phyloP scores from a whole-genome alignment of 2,329 filamentous ascomycete species.

The Calonectria ilicicola region DNA sequence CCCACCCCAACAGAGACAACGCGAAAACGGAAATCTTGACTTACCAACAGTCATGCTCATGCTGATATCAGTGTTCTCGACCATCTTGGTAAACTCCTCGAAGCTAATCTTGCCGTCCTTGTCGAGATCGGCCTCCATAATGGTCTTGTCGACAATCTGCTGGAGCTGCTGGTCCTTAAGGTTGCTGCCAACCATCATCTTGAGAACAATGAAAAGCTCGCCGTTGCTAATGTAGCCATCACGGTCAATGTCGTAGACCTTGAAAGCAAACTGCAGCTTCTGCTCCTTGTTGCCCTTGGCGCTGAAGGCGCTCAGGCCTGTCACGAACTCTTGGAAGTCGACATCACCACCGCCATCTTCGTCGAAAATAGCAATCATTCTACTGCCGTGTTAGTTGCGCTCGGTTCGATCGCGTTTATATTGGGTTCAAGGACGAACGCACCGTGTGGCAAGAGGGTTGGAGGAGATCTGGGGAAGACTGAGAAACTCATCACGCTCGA shows the following conservation, averaged over 20 bases:
- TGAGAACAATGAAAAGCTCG: constrained; percentile 98
- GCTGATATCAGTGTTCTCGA: constrained; percentile 89
- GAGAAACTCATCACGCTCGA: constrained; percentile 98
- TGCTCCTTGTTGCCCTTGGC: constrained; percentile 99
- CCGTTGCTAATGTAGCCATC: constrained; percentile 99
- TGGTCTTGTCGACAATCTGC: constrained; percentile 99
- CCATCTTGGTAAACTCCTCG: constrained; percentile 99
- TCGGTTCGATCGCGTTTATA: constrained; percentile 18
- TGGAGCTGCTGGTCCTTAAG: constrained; percentile 98
- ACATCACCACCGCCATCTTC: constrained; percentile 98
- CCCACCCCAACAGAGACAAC: too few species aligned
- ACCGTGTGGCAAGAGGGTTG: constrained; percentile 96
- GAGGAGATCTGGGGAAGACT: constrained; percentile 97
- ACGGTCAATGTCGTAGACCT: constrained; percentile 99
- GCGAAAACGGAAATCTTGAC: constrained; percentile 41
- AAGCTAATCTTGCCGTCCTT: constrained; percentile 98
- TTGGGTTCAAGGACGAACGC: constrained; percentile 40
- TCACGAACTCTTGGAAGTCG: constrained; percentile 99
- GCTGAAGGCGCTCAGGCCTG: constrained; percentile 93
- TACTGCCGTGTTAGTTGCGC: constrained; percentile 46
- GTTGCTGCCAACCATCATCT: constrained; percentile 99
- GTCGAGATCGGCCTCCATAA: constrained; percentile 98
- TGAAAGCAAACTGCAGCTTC: constrained; percentile 97
- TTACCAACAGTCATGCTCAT: constrained; percentile 80
- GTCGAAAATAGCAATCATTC: constrained; percentile 99